phyloP scores from a whole-genome alignment of 345 rosid genomes.

The Psidium guajava region DNA sequence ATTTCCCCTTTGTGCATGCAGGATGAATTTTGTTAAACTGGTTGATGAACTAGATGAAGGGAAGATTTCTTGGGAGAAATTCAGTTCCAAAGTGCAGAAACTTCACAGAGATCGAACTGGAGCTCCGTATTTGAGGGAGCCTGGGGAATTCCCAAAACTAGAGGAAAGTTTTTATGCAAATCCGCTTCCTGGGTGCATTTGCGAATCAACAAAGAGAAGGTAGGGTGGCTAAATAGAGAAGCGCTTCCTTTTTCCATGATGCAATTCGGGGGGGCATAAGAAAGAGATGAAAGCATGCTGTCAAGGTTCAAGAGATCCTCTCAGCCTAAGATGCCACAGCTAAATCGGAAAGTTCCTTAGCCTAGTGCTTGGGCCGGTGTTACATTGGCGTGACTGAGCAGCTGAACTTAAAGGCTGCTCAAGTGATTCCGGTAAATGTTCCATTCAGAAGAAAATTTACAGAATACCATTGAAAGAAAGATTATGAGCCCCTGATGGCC shows the following conservation, averaged over 20 bases:
- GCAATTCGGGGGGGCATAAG: background rate
- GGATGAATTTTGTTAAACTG: conserved; percentile 76
- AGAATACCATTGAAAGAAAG: background rate
- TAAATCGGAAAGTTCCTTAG: background rate
- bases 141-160: conserved; percentile 75
- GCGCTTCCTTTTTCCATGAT: background rate
- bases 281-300: background rate
- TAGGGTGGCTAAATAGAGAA: background rate
- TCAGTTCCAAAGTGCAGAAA: conserved; percentile 72
- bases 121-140: conserved; percentile 60
- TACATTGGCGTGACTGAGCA: background rate
- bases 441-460: background rate
- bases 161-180: conserved; percentile 90
- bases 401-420: background rate
- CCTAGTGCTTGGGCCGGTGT: background rate
- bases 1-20: conserved; percentile 16
- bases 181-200: conserved; percentile 88
- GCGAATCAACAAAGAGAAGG: conserved; percentile 26
- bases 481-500: background rate
- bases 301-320: background rate
- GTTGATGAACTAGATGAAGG: conserved; percentile 77
- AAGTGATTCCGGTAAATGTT: background rate
- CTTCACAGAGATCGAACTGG: conserved; percentile 66
- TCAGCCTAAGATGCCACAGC: background rate
- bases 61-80: conserved; percentile 70